Evolutionary conservation across 192 early-diverging fungal genomes (phyloP).

Genomic region (Podila epicladia): DNA sequence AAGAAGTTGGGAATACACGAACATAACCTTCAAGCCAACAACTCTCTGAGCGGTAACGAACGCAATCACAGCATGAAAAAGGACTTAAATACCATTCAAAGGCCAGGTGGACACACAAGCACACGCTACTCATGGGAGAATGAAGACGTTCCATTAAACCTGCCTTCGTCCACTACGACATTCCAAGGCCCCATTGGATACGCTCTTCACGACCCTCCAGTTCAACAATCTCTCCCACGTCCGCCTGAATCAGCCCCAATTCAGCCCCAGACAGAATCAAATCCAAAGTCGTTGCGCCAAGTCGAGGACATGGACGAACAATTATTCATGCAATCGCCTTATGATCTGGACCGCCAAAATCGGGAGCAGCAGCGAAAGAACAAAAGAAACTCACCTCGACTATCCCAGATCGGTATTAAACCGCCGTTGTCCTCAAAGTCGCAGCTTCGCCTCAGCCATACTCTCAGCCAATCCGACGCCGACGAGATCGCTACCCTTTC

Average conservation of each 20-base stretch:
- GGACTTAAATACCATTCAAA: not conserved
- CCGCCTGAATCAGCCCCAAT: no score
- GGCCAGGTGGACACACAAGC: not conserved
- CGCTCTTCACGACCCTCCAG: no score
- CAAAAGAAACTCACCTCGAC: slow-evolving; percentile 13
- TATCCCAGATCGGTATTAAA: slow-evolving; percentile 6
- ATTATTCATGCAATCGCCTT: not conserved
- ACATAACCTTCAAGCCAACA: no score
- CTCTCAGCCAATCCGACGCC: slow-evolving; percentile 16
- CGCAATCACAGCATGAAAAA: not conserved
- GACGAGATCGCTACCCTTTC: slow-evolving; percentile 6
- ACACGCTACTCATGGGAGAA: slow-evolving; percentile 13
- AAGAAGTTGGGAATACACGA: no score
- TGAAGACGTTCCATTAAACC: not conserved
- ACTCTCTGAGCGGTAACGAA: no score
- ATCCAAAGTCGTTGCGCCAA: slow-evolving; percentile 3
- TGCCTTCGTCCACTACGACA: no score
- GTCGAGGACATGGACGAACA: slow-evolving; percentile 16
- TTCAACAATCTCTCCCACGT: no score
- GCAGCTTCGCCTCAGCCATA: slow-evolving; percentile 21
- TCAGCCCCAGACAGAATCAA: not conserved
- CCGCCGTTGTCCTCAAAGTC: slow-evolving; percentile 29
- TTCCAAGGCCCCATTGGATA: no score
- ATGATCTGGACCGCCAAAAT: slow-evolving; percentile 7
- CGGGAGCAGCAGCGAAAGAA: slow-evolving; percentile 24